Evolutionary conservation across 116 monocot species (phyloP).

Genomic region (Papilionanthe hybrid): DNA sequence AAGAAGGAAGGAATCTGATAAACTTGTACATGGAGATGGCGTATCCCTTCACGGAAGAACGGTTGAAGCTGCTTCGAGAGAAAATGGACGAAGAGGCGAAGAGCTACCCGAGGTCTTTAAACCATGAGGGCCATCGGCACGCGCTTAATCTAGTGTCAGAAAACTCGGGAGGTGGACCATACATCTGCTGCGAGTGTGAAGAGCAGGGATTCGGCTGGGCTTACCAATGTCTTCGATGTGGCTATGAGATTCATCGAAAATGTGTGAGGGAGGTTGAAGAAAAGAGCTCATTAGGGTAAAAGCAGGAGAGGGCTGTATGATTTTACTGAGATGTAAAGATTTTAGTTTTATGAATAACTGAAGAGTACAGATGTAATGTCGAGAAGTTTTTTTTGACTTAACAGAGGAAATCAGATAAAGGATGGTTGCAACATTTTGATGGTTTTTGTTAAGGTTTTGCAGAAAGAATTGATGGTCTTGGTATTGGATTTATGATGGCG

Average conservation of each 20-base stretch:
- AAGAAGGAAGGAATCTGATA: constrained; percentile 47
- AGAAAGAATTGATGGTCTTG: too few species aligned
- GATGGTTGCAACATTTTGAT: too few species aligned
- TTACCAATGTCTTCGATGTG: constrained; percentile 52
- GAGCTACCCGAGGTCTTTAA: constrained; percentile 30
- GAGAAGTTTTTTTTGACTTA: background rate
- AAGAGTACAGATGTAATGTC: background rate
- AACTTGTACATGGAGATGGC: constrained; percentile 53
- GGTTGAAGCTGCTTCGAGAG: constrained; percentile 27
- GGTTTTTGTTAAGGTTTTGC: too few species aligned
- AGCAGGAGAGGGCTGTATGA: background rate
- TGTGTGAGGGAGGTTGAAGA: constrained; percentile 20
- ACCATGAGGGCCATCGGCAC: constrained; percentile 41
- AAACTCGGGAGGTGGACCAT: constrained; percentile 46
- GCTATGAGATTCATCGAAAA: constrained; percentile 54
- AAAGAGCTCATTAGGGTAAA: constrained; percentile 11
- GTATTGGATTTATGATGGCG: too few species aligned
- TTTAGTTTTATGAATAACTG: background rate
- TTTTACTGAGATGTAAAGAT: background rate
- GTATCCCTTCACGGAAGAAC: constrained; percentile 40
- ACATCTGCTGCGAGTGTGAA: constrained; percentile 53
- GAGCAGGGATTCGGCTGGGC: constrained; percentile 68
- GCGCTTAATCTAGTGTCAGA: constrained; percentile 43
- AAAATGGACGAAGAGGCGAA: constrained; percentile 52
- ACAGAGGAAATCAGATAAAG: background rate